These are phyloP conservation scores for Coemansia sp. DNA, from an alignment of 192 early-diverging fungal genomes.

Conservation along the genomic window DNA sequence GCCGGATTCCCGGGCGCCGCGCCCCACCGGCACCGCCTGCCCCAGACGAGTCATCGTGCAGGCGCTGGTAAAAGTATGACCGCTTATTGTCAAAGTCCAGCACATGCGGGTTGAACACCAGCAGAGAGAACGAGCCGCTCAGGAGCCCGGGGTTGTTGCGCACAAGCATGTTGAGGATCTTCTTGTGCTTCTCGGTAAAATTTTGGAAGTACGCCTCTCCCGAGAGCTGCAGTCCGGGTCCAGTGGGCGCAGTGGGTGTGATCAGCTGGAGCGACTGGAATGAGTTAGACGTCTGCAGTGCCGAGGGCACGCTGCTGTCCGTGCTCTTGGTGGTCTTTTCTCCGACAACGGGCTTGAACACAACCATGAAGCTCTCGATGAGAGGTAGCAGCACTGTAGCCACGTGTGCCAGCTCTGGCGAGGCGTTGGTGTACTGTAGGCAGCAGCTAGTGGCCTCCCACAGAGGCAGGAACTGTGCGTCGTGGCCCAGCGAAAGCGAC, in stretches of 20 bases:
- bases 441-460: constrained; percentile 78
- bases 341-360: constrained; percentile 83
- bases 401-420: constrained; percentile 80
- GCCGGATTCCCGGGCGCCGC: constrained; percentile 50
- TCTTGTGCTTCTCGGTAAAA: constrained; percentile 92
- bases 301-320: constrained; percentile 15
- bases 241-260: constrained; percentile 11
- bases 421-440: constrained; percentile 67
- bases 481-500: constrained; percentile 41
- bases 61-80: constrained; percentile 93
- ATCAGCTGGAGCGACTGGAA: constrained; percentile 20
- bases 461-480: constrained; percentile 56
- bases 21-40: constrained; percentile 1
- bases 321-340: constrained; percentile 19
- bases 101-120: constrained; percentile 97
- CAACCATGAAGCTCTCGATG: constrained; percentile 98
- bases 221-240: background rate
- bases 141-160: constrained; percentile 94
- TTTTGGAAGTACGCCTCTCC: constrained; percentile 72
- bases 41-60: constrained; percentile 69
- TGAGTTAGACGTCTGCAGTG: constrained; percentile 28
- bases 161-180: constrained; percentile 96
- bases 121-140: constrained; percentile 93
- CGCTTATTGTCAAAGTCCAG: constrained; percentile 99
- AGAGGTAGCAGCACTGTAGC: constrained; percentile 90